Base-by-base conservation (phyloP, 208 protist species). In the Leishmania tarentolae region DNA sequence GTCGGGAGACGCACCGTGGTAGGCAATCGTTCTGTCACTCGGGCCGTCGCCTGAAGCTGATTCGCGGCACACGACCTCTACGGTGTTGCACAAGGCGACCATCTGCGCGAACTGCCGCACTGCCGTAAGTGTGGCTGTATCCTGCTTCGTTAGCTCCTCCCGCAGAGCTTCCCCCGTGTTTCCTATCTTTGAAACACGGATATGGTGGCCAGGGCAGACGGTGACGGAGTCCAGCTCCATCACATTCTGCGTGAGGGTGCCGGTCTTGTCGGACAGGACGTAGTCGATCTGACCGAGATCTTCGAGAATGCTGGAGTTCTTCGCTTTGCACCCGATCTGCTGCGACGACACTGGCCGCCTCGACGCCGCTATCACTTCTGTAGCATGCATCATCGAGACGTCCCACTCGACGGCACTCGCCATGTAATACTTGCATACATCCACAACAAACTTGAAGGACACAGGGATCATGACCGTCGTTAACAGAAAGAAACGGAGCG, bases 391-490 rank as follows among this genome's bases (percentile, higher is more conserved):
- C 92, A 99, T 98, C 3, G 87, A 53, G 35, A 66, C 69, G 86
- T 99, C 98, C 92, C 97, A 98, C 78, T 96, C 94, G 19, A 99
- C 98, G 19, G 81, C 82, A 79, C 89, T 83, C 3, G 97, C 83
- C 89, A 99, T 98, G 78, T 96, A 93, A 78, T 98, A 98, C 87
- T 99, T 99, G 66, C 88, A 96, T 71, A 99, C 93, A 86, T 99
- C 97, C 19, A 98, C 87, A 44, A 96, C 97, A 74, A 99, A 98
- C 83, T 99, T 99, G 75, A 99, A 97, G 35, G 97, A 99, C 21
- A 99, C 95, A 11, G 98, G 98, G 65, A 99, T 99, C 91, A 99
- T 99, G 24, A 98, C 93, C n/a, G 96, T 98, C n/a, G 94, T 98
- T 3, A 99, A 83, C 6, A 99, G 88, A 61, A 99, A 96, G 72